A percentile compares a stretch with the other conserved stretches of the same genome.
phyloP scores from a whole-genome alignment of 495 filamentous ascomycete genomes.

The Xylaria bambusicola region DNA sequence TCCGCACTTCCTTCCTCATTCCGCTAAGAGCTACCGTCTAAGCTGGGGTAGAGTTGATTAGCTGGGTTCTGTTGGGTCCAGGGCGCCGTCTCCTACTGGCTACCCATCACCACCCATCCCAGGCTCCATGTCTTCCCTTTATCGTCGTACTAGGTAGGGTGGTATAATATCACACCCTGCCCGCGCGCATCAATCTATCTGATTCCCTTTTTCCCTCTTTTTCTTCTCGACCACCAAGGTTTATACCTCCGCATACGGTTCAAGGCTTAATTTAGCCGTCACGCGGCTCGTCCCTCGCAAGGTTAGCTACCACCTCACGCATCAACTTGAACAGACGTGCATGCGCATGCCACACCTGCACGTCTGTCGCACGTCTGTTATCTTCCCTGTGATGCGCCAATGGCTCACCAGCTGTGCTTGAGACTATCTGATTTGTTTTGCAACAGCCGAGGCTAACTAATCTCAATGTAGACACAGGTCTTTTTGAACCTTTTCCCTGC shows the following conservation, averaged over 20 bases:
- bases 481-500: neutral
- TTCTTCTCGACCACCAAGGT: neutral
- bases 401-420: too few relatives aligned
- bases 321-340: neutral
- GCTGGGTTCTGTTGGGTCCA: too few relatives aligned
- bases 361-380: neutral
- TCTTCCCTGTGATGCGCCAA: too few relatives aligned
- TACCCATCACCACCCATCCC: neutral
- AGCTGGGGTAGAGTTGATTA: neutral
- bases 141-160: too few relatives aligned
- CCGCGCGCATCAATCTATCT: conserved; percentile 4
- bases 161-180: conserved; percentile 15
- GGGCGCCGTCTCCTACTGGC: too few relatives aligned
- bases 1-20: conserved; percentile 17
- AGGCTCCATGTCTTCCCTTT: neutral
- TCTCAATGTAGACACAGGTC: neutral
- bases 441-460: neutral
- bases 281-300: conserved; percentile 6
- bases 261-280: conserved; percentile 1
- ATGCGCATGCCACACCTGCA: neutral
- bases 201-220: neutral
- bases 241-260: conserved; percentile 5
- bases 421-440: too few relatives aligned
- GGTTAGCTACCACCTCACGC: too few relatives aligned
- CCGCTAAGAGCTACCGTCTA: neutral